Evolutionary conservation across 2,329 filamentous ascomycete genomes (phyloP).

Genomic region (Alternaria ventricosa): DNA sequence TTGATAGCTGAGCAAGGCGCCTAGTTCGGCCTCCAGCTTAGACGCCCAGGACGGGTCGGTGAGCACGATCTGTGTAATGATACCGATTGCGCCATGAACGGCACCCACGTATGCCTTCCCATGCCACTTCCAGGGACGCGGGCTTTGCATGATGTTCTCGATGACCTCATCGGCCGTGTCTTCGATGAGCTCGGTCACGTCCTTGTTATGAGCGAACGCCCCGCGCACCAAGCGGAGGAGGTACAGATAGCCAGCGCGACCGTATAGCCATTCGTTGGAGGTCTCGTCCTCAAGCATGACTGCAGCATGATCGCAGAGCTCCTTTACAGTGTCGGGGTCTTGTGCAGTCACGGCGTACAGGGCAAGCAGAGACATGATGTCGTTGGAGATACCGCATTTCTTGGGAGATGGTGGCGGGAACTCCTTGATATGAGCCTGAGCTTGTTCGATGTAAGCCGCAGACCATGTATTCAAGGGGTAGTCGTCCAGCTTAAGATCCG

Average conservation of each 20-base stretch:
- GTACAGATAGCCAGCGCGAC: conserved; percentile 72
- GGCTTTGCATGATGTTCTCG: conserved; percentile 63
- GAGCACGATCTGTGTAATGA: conserved; percentile 71
- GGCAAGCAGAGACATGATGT: conserved; percentile 58
- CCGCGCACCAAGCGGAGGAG: conserved; percentile 68
- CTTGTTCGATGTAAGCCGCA: conserved; percentile 58
- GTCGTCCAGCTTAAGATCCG: conserved; percentile 55
- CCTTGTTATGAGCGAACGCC: conserved; percentile 59
- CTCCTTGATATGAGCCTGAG: conserved; percentile 57
- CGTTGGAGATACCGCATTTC: conserved; percentile 59
- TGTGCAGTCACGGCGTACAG: conserved; percentile 59
- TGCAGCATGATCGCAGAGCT: conserved; percentile 58
- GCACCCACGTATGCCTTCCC: conserved; percentile 69
- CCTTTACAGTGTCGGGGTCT: conserved; percentile 56
- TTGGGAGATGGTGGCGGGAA: conserved; percentile 54
- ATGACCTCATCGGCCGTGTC: conserved; percentile 64
- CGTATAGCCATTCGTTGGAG: conserved; percentile 70
- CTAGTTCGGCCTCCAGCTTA: conserved; percentile 61
- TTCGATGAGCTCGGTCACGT: conserved; percentile 59
- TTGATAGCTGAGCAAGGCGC: conserved; percentile 65
- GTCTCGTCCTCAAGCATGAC: conserved; percentile 57
- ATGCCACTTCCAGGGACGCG: conserved; percentile 69
- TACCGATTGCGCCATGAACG: conserved; percentile 72
- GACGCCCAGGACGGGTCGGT: conserved; percentile 63
- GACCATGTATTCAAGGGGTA: conserved; percentile 57